Base-by-base conservation (phyloP, 805 yeast species). In the Candida michaelii region DNA sequence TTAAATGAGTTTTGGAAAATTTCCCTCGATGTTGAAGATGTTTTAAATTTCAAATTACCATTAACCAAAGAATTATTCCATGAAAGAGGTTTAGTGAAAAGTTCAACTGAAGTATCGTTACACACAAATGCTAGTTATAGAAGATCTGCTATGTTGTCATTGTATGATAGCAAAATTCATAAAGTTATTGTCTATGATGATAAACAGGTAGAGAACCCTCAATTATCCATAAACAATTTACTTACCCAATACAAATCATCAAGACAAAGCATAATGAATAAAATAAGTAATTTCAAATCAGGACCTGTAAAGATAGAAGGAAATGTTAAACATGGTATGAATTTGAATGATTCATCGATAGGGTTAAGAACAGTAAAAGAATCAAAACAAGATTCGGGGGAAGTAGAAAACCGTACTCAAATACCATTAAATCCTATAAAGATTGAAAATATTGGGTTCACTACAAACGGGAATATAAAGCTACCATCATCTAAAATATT, bases 401-500 rank as follows among this genome's bases (percentile, higher is more conserved):
- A 31, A 9, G 15, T 4, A 27, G 12, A 14, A 27, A 7, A 27
- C 13, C 13, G 21, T 9, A 34, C 29, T 9, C 44, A 44, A 32
- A 40, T 47, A 15, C 40, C 48, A 3, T 30, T 45, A 7, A 42
- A 18, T 29, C 46, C 47, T 15, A 30, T 46, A n/a, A 27, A 39
- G 18, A 38, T 49, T 13, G 49, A 49, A 11, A 46, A 49, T 34
- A 32, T 48, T 41, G 82, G 82, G 1, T 77, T 77, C 52, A 61
- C 76, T 2, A 65, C 74, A 15, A 75, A 68, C 49, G 83, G 83
- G 13, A 61, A 66, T 39, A 58, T 78, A 36, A 70, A 67, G 60
- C 53, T 83, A 56, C 87, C 81, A 29, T 56, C 74, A 47, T 55
- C 80, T 55, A 52, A 69, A 53, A 61, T 74, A 50, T 35, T 59